Evolutionary conservation across 257 asterid genomes (phyloP).

Genomic region (Solanum chmielewskii): DNA sequence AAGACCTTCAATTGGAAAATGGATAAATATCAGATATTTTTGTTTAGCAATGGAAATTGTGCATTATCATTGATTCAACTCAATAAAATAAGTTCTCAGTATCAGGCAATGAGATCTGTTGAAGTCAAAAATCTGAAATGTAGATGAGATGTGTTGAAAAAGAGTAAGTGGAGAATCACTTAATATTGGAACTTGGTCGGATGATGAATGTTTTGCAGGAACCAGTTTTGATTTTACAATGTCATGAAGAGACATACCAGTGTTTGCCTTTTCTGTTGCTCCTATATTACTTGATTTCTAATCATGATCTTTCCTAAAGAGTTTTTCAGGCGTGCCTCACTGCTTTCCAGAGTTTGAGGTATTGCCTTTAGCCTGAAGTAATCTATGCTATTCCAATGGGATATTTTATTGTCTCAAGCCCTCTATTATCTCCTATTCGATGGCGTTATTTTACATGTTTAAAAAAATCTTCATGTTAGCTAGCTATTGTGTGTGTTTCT

Average conservation of each 20-base stretch:
- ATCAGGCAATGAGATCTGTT: not conserved
- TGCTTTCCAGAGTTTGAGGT: not conserved
- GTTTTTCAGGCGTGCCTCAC: not conserved
- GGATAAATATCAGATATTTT: not conserved
- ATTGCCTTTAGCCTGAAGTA: not conserved
- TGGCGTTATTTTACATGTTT: not conserved
- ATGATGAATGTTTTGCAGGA: not conserved
- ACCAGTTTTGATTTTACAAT: not conserved
- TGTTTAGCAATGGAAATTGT: not conserved
- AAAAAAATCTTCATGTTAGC: not conserved
- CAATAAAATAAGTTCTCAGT: not conserved
- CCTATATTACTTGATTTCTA: not conserved
- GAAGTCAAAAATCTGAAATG: too few relatives aligned
- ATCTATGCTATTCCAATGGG: not conserved
- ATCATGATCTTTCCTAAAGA: not conserved
- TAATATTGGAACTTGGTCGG: not conserved
- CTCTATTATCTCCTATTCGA: not conserved
- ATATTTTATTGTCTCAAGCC: not conserved
- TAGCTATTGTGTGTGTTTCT: not conserved
- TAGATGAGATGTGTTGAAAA: not conserved
- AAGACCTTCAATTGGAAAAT: not conserved
- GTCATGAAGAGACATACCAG: not conserved
- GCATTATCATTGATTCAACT: not conserved
- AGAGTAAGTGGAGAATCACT: not conserved
- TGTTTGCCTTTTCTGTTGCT: not conserved